Percentiles rank a stretch among this genome's conserved stretches.
Evolutionary conservation across 2,329 filamentous ascomycete genomes (phyloP).

Genomic region (Didymella lethalis): DNA sequence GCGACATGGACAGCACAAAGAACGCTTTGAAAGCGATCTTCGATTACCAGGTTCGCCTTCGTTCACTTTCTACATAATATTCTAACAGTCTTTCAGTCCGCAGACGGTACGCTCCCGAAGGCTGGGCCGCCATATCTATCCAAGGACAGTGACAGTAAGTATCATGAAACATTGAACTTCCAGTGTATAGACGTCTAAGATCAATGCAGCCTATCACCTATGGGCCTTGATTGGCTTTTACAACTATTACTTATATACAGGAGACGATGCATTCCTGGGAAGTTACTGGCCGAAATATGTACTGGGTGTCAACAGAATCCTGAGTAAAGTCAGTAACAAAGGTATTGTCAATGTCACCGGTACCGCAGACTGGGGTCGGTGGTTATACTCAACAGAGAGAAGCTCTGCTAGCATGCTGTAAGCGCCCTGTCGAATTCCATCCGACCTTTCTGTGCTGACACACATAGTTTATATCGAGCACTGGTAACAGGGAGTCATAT

Average conservation of each 20-base stretch:
- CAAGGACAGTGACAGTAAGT: constrained; percentile 41
- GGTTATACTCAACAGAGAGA: constrained; percentile 30
- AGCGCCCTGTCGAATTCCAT: constrained; percentile 17
- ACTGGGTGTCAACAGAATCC: constrained; percentile 57
- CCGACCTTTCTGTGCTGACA: neutral
- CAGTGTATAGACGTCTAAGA: neutral
- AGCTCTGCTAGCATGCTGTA: constrained; percentile 19
- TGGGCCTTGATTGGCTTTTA: constrained; percentile 66
- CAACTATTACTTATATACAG: constrained; percentile 65
- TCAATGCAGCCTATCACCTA: constrained; percentile 48
- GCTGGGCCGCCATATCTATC: constrained; percentile 51
- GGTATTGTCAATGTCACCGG: constrained; percentile 61
- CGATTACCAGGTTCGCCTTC: constrained; percentile 47
- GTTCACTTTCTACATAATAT: no score
- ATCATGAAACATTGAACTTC: neutral
- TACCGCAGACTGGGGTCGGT: constrained; percentile 61
- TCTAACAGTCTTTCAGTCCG: neutral
- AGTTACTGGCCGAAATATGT: constrained; percentile 60
- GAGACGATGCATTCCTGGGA: constrained; percentile 59
- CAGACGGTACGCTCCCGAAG: constrained; percentile 50
- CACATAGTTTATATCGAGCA: constrained; percentile 5
- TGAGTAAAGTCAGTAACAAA: constrained; percentile 47
- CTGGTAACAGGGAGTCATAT: constrained; percentile 1
- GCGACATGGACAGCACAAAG: constrained; percentile 57
- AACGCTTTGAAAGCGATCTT: constrained; percentile 57